Base-by-base conservation (phyloP, 2,329 filamentous ascomycete genomes). In the Dactylonectria macrodidyma region DNA sequence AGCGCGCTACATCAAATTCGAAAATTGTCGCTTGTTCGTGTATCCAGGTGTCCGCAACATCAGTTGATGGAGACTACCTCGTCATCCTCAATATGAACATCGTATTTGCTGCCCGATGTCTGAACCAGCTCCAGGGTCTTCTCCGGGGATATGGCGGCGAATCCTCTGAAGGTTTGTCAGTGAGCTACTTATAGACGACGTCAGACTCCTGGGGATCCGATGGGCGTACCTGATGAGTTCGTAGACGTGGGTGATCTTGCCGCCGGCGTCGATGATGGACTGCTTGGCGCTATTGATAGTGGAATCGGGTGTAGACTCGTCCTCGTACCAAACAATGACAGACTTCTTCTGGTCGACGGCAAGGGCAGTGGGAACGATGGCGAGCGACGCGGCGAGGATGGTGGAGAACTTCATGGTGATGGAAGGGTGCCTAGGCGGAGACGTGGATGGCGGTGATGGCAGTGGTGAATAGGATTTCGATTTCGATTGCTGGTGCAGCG, bases 181-280 rank as follows among this genome's bases (percentile, higher is more conserved):
- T 54, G 61, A 55, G 52, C 38, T 33, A 51, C 55, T 52, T 34
- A 57, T 48, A 14, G 58, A 52, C 44, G 51, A 51, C 11, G 47
- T 51, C 60, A 46, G 16, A 14, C 33, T 4, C 19, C 19, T 19
- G 55, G 54, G 51, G 24, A 19, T 26, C 8, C 12, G 30, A 11
- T 24, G 51, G 22, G 73, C 90, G 78, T 87, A 94, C 92, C 90
- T 89, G 80, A 91, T 88, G 65, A 91, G 78, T 54, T 84, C 83
- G 81, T 94, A 96, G 76, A 91, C 88, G 83, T 97, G 94, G 24
- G 92, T 96, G 74, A 97, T 94, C 57, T 88, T 82, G 46, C 93
- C 94, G 57, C 93, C 93, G 46, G 90, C 91, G 52, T 90, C 85
- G 59, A 85, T 81, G 75, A 97, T 91, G 2, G 89, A 88, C 48